Evolutionary conservation across 2,329 filamentous ascomycete species (phyloP).

Genomic region (Epichloe sylvatica): DNA sequence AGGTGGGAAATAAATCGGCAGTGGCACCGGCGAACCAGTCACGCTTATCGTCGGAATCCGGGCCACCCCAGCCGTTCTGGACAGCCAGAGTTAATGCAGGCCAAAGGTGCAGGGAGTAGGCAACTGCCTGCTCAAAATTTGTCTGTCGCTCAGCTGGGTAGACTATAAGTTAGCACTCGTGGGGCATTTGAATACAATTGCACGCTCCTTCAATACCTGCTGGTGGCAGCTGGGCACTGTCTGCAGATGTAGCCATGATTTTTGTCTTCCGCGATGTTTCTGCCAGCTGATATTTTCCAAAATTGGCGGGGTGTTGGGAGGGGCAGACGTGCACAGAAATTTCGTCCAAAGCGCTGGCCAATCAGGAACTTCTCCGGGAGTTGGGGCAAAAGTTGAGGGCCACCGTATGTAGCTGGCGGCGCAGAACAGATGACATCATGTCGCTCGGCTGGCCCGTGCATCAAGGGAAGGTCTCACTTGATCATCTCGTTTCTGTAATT

Average conservation of each 20-base stretch:
- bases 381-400: background rate
- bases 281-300: background rate
- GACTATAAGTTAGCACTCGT: background rate
- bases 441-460: background rate
- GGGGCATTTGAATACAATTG: too few species aligned
- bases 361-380: background rate
- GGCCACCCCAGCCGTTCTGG: conserved; percentile 75
- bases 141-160: conserved; percentile 39
- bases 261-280: conserved; percentile 3
- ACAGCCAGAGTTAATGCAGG: conserved; percentile 76
- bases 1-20: conserved; percentile 63
- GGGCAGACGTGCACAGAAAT: conserved; percentile 13
- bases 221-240: conserved; percentile 17
- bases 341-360: conserved; percentile 5
- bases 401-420: background rate
- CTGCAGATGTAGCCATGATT: conserved; percentile 18
- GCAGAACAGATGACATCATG: conserved; percentile 1
- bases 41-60: conserved; percentile 70
- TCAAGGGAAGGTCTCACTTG: background rate
- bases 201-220: conserved; percentile 12
- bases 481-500: background rate
- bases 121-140: conserved; percentile 75
- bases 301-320: conserved; percentile 18
- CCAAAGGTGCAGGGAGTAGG: conserved; percentile 77
- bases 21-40: conserved; percentile 92